Base-by-base conservation (phyloP, 163 green algal species). In the Prototheca stagnorum region DNA sequence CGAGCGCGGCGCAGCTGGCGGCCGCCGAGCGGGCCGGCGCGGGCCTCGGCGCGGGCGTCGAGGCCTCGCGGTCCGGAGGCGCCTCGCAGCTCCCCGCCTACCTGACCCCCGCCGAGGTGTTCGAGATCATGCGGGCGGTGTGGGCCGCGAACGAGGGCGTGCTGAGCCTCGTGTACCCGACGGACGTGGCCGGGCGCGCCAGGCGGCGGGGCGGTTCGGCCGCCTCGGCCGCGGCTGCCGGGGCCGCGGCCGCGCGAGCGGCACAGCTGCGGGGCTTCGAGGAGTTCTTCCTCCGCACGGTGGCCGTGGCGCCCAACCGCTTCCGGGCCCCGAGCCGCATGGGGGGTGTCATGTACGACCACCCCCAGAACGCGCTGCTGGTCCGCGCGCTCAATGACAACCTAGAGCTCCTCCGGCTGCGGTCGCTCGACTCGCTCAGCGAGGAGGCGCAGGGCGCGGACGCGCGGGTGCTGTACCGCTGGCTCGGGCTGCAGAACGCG, bases 261-360 rank as follows among this genome's bases (percentile, higher is more conserved):
- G 16, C 12, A 19, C 23, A 33, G 19, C 16, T 12, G 20, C 27
- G 54, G 5, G 47, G 56, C 21, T 84, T 82, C 64, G 46, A 53
- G 14, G 74, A 83, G 62, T 95, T 96, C 55, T 98, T 98, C 64
- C 31, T 96, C 35, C 56, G 77, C 11, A 66, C 67, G 2, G 46
- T 98, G 19, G 64, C 86, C 1, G 85, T 98, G 41, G 41, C 87
- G 1, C 89, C 89, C 17, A 94, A 93, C 70, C 77, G 70, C 60
- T 93, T 93, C 60, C 72, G 86, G 0, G 82, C 85, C 8, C 51
- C 72, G 1, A 84, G 67, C 54, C 68, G 79, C 17, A 51, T 95
- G 19, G 72, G 72, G 19, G 84, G 87, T 28, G 63, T 65, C 35
- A 22, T 44, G 17, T 95, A 82, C 41, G 89, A 96, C 66, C 90